Conservation (phyloP, 2,329 filamentous ascomycete genomes). For the Ceratocystis diversiconidia region DNA sequence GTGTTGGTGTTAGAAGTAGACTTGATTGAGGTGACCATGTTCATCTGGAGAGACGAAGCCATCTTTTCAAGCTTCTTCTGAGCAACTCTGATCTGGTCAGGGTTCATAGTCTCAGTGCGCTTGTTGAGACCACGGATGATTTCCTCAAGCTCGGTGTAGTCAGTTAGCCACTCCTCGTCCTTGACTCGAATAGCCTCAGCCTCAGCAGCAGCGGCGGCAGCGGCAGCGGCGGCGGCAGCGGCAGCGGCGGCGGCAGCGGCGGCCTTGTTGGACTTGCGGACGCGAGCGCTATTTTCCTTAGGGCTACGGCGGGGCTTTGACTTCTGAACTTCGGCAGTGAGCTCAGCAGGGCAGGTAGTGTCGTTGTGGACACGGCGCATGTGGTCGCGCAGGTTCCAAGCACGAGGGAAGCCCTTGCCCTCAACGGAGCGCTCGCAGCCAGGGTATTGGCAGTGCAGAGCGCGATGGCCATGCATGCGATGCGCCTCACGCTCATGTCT, state of each 20-base stretch:
- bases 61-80: constrained; percentile 38
- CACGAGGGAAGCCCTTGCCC: constrained; percentile 81
- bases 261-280: constrained; percentile 19
- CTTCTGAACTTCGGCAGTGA: constrained; percentile 31
- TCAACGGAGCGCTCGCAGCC: constrained; percentile 71
- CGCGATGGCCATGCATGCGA: constrained; percentile 88
- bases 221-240: constrained; percentile 16
- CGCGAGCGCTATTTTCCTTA: constrained; percentile 3
- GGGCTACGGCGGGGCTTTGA: constrained; percentile 18
- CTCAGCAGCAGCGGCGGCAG: constrained; percentile 17
- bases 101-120: constrained; percentile 38
- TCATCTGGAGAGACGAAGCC: constrained; percentile 31
- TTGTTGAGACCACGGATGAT: constrained; percentile 38
- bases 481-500: constrained; percentile 93
- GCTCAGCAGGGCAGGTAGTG: constrained; percentile 27
- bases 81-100: constrained; percentile 39
- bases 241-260: constrained; percentile 19
- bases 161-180: constrained; percentile 39
- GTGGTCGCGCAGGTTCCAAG: constrained; percentile 93
- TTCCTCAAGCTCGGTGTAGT: constrained; percentile 48
- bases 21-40: constrained; percentile 21
- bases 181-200: constrained; percentile 23
- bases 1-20: constrained; percentile 16
- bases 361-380: constrained; percentile 87
- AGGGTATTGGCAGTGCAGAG: constrained; percentile 74